Evolutionary conservation across 2,329 filamentous ascomycete species (phyloP).

Genomic region (Colletotrichum endophyticum): DNA sequence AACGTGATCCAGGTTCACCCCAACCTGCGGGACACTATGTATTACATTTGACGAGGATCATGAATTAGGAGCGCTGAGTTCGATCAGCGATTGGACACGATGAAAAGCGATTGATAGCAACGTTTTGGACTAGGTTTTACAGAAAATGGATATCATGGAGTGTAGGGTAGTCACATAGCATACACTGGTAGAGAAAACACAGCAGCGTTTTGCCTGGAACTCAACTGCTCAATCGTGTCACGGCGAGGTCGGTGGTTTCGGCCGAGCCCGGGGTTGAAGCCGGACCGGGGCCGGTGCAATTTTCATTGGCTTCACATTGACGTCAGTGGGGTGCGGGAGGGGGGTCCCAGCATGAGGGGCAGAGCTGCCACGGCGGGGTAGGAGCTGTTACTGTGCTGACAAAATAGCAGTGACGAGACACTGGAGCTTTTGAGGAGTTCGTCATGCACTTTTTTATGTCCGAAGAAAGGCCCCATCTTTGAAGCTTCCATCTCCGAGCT

Average conservation of each 20-base stretch:
- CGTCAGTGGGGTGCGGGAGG: slow-evolving; percentile 6
- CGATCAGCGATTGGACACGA: not conserved
- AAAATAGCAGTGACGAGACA: not conserved
- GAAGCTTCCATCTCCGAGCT: not conserved
- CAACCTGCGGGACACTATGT: slow-evolving; percentile 55
- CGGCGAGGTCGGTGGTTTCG: not conserved
- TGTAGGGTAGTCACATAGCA: not conserved
- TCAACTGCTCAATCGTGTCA: not conserved
- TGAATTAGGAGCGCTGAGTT: not conserved
- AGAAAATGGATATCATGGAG: not conserved
- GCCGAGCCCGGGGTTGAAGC: not conserved
- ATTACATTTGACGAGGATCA: slow-evolving; percentile 52
- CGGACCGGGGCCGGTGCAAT: not conserved
- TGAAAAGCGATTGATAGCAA: not conserved
- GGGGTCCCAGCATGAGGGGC: not conserved
- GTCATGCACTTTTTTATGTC: slow-evolving; percentile 9
- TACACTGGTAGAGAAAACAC: not conserved
- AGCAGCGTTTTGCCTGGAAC: not conserved
- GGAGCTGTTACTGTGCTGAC: not conserved
- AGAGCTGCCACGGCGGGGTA: slow-evolving; percentile 4
- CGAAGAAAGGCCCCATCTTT: slow-evolving; percentile 1
- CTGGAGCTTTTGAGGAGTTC: not conserved
- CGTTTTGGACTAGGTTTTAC: not conserved
- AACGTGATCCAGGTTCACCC: slow-evolving; percentile 39
- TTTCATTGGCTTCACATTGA: slow-evolving; percentile 10